Percentiles rank a stretch among this genome's conserved stretches.
phyloP scores from a whole-genome alignment of 1,139 yeast genomes.

The Kurtzmaniella quercitrusa region DNA sequence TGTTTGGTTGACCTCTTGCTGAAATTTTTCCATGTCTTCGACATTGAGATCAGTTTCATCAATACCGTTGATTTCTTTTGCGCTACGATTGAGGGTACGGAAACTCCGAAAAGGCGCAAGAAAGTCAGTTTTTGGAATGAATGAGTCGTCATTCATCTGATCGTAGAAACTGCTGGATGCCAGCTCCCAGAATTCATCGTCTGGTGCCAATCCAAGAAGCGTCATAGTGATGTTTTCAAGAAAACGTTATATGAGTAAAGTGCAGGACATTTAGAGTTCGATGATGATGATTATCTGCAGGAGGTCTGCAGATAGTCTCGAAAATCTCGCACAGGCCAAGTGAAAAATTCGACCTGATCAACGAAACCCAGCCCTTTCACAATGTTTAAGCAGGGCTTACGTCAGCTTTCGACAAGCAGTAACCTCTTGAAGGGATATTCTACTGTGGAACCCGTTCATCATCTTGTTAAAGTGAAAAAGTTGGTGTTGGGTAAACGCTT shows the following conservation, averaged over 20 bases:
- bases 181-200: conserved; percentile 1
- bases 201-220: conserved; percentile 3
- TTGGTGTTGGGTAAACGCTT: conserved; percentile 65
- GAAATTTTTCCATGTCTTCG: neutral
- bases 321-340: neutral
- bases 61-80: neutral
- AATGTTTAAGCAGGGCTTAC: conserved; percentile 21
- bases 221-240: neutral
- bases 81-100: neutral
- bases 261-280: neutral
- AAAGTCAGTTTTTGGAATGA: neutral
- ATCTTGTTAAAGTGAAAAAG: conserved; percentile 72
- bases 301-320: neutral
- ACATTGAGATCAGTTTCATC: neutral
- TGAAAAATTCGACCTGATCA: neutral
- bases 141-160: neutral
- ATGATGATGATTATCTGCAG: neutral
- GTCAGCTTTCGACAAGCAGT: conserved; percentile 43
- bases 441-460: conserved; percentile 88
- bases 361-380: neutral
- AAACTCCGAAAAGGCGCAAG: neutral
- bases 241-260: neutral
- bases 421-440: conserved; percentile 63
- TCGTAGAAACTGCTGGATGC: neutral
- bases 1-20: neutral